phyloP scores from a whole-genome alignment of 2,329 filamentous ascomycete species.

The Aspergillus hiratsukae region DNA sequence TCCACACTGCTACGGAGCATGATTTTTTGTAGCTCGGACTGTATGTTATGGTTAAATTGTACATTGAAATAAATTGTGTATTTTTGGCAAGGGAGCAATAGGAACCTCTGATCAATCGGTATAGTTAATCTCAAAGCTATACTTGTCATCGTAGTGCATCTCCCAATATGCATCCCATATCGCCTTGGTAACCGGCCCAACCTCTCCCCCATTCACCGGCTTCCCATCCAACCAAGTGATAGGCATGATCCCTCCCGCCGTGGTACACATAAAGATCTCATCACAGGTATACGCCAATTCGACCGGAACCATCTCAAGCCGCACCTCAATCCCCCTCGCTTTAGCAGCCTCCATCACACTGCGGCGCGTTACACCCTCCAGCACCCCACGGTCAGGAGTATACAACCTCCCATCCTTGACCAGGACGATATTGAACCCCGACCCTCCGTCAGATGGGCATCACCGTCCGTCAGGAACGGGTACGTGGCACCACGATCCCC shows the following conservation, averaged over 20 bases:
- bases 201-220: constrained; percentile 38
- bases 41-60: too few species aligned
- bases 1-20: too few species aligned
- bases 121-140: constrained; percentile 27
- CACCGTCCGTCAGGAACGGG: constrained; percentile 50
- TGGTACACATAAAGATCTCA: constrained; percentile 52
- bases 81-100: too few species aligned
- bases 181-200: constrained; percentile 44
- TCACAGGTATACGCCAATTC: constrained; percentile 41
- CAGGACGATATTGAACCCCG: constrained; percentile 47
- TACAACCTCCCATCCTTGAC: constrained; percentile 45
- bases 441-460: constrained; percentile 48
- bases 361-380: constrained; percentile 48
- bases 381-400: constrained; percentile 46
- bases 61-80: too few species aligned
- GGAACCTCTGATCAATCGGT: background rate
- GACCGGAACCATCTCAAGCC: constrained; percentile 41
- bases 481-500: constrained; percentile 44
- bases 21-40: too few species aligned
- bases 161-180: constrained; percentile 52
- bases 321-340: constrained; percentile 30
- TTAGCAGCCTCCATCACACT: constrained; percentile 45
- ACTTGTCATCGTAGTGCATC: constrained; percentile 41
- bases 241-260: constrained; percentile 52
- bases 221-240: constrained; percentile 46